Conservation (phyloP, 257 asterid genomes). For the Solanum acaule region DNA sequence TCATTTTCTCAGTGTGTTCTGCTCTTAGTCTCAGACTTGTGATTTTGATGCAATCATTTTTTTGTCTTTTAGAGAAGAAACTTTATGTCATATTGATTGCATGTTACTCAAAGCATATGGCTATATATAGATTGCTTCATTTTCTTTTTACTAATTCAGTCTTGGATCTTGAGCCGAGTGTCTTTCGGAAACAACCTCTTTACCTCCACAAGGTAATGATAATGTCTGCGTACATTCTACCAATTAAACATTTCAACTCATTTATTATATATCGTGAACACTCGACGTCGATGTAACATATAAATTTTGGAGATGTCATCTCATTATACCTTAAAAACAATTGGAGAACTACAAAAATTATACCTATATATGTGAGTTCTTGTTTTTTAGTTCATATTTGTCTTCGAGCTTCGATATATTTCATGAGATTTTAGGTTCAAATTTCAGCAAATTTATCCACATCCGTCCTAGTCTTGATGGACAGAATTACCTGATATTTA, state of each 20-base stretch:
- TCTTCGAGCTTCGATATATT: no score
- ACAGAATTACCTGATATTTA: no score
- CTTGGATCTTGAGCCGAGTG: background rate
- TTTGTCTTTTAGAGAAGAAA: background rate
- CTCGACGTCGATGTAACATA: background rate
- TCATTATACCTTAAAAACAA: background rate
- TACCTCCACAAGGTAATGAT: background rate
- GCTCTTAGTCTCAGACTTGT: background rate
- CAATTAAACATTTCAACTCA: background rate
- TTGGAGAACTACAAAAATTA: background rate
- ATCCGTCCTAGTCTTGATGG: background rate
- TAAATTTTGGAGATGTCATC: background rate
- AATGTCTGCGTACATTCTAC: no score
- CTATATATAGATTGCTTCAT: background rate
- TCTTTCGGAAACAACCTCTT: fast-evolving
- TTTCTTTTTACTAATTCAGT: background rate
- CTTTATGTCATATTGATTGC: background rate
- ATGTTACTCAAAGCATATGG: background rate
- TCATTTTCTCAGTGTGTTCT: background rate
- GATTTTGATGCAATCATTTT: background rate
- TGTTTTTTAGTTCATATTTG: background rate
- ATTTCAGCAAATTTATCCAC: fast-evolving
- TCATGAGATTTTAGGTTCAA: background rate
- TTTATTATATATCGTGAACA: background rate
- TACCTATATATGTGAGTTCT: background rate